Evolutionary conservation across 1,284 basidiomycete genomes (phyloP).

Genomic region (Afroboletus lepidellus): DNA sequence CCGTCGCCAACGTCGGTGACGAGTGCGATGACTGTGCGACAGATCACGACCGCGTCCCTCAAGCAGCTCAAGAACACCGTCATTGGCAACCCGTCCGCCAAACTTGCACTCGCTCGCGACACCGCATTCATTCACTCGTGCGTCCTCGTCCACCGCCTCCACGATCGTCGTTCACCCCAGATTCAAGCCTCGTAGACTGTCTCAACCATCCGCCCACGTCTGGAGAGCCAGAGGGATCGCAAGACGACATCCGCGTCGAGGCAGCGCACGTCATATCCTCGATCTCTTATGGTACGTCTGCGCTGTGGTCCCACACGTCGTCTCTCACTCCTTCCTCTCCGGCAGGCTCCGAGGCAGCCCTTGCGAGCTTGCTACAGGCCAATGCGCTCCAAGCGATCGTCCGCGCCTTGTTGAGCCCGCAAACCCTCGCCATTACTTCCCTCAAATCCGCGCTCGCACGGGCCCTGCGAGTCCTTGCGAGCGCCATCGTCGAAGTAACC

Average conservation of each 20-base stretch:
- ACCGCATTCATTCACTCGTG: conserved; percentile 53
- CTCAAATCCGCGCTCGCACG: conserved; percentile 58
- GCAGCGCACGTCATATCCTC: conserved; percentile 74
- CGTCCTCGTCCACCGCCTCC: conserved; percentile 22
- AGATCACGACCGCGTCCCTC: conserved; percentile 43
- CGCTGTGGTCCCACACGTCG: neutral
- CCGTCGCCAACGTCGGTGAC: neutral
- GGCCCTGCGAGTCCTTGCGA: conserved; percentile 57
- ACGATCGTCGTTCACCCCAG: conserved; percentile 1
- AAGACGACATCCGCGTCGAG: conserved; percentile 58
- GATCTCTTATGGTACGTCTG: conserved; percentile 55
- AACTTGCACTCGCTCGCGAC: conserved; percentile 54
- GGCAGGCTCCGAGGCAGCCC: conserved; percentile 58
- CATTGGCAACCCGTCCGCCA: conserved; percentile 73
- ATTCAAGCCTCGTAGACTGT: conserved; percentile 53
- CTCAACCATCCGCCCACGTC: conserved; percentile 43
- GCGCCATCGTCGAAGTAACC: conserved; percentile 58
- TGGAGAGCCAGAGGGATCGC: conserved; percentile 37
- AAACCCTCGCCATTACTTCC: conserved; percentile 38
- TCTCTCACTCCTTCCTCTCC: neutral
- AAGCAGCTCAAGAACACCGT: conserved; percentile 70
- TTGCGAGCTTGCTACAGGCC: conserved; percentile 52
- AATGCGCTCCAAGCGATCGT: conserved; percentile 58
- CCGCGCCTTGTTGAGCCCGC: conserved; percentile 49
- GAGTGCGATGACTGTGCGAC: conserved; percentile 36